Conservation (phyloP, 106 monocot species). For the Narthecium ossifragum region DNA sequence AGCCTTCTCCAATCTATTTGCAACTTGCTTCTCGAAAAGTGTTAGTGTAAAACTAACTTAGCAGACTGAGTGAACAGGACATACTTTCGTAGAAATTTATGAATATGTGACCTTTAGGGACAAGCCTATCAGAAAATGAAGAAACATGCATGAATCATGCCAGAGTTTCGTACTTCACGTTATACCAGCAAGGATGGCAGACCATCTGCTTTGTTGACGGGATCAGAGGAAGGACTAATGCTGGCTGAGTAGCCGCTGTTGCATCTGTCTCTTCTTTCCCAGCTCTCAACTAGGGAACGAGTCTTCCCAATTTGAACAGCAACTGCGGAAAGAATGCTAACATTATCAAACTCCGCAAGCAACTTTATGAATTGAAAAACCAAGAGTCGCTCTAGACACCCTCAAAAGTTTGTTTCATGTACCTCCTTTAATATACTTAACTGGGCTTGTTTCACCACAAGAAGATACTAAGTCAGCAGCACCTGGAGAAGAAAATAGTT, state of each 20-base stretch:
- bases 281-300: conserved; percentile 81
- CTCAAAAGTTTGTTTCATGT: conserved; percentile 1
- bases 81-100: too few relatives aligned
- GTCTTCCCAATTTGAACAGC: conserved; percentile 81
- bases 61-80: too few relatives aligned
- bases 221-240: conserved; percentile 23
- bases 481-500: conserved; percentile 26
- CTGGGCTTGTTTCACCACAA: conserved; percentile 27
- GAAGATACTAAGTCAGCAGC: conserved; percentile 32
- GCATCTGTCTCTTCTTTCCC: conserved; percentile 64
- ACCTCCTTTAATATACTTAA: conserved; percentile 91
- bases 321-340: conserved; percentile 36
- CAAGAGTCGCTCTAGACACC: not conserved
- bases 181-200: conserved; percentile 11
- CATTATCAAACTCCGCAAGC: conserved; percentile 13
- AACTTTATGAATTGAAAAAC: not conserved
- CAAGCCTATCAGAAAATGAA: too few relatives aligned
- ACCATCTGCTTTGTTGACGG: conserved; percentile 2
- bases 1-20: too few relatives aligned
- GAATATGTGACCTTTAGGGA: too few relatives aligned
- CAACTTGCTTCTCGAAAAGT: too few relatives aligned
- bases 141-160: too few relatives aligned
- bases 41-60: too few relatives aligned
- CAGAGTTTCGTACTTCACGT: too few relatives aligned
- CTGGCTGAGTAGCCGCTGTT: conserved; percentile 13